Conservation (phyloP, 2,329 filamentous ascomycete species). For the Boeremia lycopersici region DNA sequence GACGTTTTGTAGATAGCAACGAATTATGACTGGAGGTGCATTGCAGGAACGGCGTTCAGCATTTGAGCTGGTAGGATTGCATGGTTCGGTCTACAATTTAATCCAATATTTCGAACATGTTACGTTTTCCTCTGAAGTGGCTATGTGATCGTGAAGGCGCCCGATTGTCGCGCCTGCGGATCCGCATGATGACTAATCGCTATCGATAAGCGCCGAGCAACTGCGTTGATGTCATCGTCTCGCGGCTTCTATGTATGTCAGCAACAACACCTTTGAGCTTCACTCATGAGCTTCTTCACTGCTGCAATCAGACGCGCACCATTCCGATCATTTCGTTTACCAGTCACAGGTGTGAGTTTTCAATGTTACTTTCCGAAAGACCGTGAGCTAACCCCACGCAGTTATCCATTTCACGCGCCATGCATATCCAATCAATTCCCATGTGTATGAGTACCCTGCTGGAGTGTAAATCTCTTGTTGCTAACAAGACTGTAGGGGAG, state of each 20-base stretch:
- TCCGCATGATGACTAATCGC: not conserved
- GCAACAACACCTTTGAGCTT: slow-evolving; percentile 46
- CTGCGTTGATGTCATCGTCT: slow-evolving; percentile 32
- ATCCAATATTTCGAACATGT: not conserved
- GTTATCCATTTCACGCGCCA: slow-evolving; percentile 56
- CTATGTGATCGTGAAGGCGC: not conserved
- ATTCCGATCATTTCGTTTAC: slow-evolving; percentile 23
- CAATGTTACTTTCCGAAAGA: not conserved
- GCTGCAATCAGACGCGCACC: slow-evolving; percentile 34
- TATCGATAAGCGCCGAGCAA: slow-evolving; percentile 1
- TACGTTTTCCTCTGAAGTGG: not conserved
- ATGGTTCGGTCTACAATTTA: not conserved
- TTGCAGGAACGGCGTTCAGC: slow-evolving; percentile 9
- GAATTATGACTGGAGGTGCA: slow-evolving; percentile 20
- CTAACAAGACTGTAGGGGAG: slow-evolving; percentile 63
- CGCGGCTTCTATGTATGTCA: slow-evolving; percentile 54
- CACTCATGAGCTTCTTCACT: slow-evolving; percentile 44
- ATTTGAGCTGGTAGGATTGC: not conserved
- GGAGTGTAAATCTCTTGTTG: not conserved
- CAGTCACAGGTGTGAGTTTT: slow-evolving; percentile 26
- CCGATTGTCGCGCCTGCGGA: not conserved
- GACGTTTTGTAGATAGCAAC: slow-evolving; percentile 12
- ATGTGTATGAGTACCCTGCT: slow-evolving; percentile 69
- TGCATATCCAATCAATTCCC: slow-evolving; percentile 88
- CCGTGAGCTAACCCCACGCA: slow-evolving; percentile 31